Percentiles rank a stretch among this genome's conserved stretches.
Evolutionary conservation across 148 eudicot genomes (phyloP).

Genomic region (Chenopodium quinoa): DNA sequence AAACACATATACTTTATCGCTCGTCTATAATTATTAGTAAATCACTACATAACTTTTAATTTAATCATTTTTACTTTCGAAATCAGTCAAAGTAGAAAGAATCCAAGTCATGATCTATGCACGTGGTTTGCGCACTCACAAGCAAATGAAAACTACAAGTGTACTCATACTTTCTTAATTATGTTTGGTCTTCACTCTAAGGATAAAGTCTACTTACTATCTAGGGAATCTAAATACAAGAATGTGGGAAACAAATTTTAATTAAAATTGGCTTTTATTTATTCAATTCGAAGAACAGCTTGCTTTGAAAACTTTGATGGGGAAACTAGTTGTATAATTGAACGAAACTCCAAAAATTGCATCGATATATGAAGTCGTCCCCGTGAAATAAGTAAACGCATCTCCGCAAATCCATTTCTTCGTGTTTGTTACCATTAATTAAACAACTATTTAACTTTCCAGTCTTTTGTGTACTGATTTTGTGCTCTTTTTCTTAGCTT

Average conservation of each 20-base stretch:
- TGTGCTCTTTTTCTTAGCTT: constrained; percentile 2
- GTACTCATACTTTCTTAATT: not conserved
- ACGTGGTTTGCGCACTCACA: constrained; percentile 7
- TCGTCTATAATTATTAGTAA: too few relatives aligned
- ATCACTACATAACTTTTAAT: too few relatives aligned
- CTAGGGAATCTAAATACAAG: not conserved
- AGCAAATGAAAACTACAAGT: constrained; percentile 3
- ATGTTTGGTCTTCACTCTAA: not conserved
- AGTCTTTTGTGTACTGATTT: not conserved
- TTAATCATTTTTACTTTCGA: not conserved
- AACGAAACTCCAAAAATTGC: not conserved
- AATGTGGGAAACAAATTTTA: constrained; percentile 6
- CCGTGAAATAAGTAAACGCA: constrained; percentile 26
- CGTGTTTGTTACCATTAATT: constrained; percentile 1
- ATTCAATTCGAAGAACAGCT: not conserved
- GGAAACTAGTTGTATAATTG: not conserved
- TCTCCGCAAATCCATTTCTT: constrained; percentile 16
- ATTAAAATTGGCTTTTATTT: not conserved
- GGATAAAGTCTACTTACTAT: not conserved
- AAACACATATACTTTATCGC: too few relatives aligned
- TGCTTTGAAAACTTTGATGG: constrained; percentile 16
- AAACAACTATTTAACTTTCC: constrained; percentile 9
- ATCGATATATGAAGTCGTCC: constrained; percentile 22
- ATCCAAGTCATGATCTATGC: not conserved
- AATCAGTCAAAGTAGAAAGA: not conserved